Percentiles rank a stretch among this genome's conserved stretches.
phyloP scores from a whole-genome alignment of 495 filamentous ascomycete species.

The Penicillium longicatenatum region DNA sequence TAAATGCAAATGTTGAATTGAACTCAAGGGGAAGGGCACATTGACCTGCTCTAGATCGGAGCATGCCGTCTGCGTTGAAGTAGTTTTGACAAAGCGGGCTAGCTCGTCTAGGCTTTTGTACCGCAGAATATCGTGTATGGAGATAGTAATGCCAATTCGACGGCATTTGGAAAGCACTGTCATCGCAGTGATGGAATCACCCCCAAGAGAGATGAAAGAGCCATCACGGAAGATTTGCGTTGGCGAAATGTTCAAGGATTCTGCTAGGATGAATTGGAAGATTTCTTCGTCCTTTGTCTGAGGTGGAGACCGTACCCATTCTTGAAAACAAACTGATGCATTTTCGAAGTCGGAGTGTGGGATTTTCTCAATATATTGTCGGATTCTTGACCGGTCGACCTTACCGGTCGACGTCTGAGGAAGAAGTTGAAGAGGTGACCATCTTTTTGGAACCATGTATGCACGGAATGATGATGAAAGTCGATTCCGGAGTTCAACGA shows the following conservation, averaged over 20 bases:
- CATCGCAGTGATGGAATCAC: slow-evolving; percentile 6
- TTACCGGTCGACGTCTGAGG: slow-evolving; percentile 30
- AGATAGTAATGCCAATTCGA: background rate
- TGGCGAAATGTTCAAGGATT: slow-evolving; percentile 17
- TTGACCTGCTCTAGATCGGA: too few relatives aligned
- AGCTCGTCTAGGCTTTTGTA: too few relatives aligned
- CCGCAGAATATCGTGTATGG: background rate
- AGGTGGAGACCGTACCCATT: too few relatives aligned
- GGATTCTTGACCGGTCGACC: slow-evolving; percentile 30
- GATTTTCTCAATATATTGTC: background rate
- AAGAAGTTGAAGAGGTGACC: background rate
- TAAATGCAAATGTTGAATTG: too few relatives aligned
- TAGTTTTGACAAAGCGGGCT: too few relatives aligned
- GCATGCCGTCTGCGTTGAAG: too few relatives aligned
- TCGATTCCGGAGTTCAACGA: too few relatives aligned
- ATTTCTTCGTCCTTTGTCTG: background rate
- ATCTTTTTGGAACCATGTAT: background rate
- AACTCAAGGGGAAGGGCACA: too few relatives aligned
- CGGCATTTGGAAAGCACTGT: background rate
- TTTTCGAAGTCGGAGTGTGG: too few relatives aligned
- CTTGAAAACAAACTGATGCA: too few relatives aligned
- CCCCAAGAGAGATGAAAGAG: slow-evolving; percentile 6
- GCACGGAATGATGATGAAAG: too few relatives aligned
- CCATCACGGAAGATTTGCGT: slow-evolving; percentile 25
- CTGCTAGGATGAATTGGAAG: slow-evolving; percentile 23